These are phyloP conservation scores for Gymnopus androsaceus DNA, from an alignment of 1,284 basidiomycete genomes.

Conservation along the genomic window DNA sequence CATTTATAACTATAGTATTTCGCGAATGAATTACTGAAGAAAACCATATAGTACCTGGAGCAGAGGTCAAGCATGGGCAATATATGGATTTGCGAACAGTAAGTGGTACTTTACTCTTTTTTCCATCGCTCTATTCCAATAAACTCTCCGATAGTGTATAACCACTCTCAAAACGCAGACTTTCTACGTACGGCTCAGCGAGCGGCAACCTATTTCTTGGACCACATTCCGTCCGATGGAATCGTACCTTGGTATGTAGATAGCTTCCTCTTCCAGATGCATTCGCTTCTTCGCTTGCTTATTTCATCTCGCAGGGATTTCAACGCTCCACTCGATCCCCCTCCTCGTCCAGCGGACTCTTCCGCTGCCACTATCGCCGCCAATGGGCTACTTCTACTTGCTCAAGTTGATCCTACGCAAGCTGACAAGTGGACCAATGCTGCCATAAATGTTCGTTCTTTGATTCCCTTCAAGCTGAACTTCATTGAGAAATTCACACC, in stretches of 20 bases:
- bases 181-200: slow-evolving; percentile 62
- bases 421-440: slow-evolving; percentile 46
- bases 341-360: slow-evolving; percentile 55
- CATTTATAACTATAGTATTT: not conserved
- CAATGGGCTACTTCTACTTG: slow-evolving; percentile 59
- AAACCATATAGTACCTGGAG: slow-evolving; percentile 59
- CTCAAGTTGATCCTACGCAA: slow-evolving; percentile 47
- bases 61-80: slow-evolving; percentile 70
- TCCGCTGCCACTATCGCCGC: slow-evolving; percentile 66
- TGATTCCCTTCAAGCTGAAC: not conserved
- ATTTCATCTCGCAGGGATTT: slow-evolving; percentile 55
- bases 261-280: no score
- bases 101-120: slow-evolving; percentile 23
- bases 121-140: not conserved
- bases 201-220: slow-evolving; percentile 60
- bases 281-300: not conserved
- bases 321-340: slow-evolving; percentile 54
- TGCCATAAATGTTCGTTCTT: slow-evolving; percentile 49
- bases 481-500: not conserved
- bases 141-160: slow-evolving; percentile 52
- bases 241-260: slow-evolving; percentile 61
- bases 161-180: slow-evolving; percentile 45
- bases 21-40: not conserved
- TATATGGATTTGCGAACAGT: slow-evolving; percentile 73
- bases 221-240: slow-evolving; percentile 54